Evolutionary conservation across 441 rosid species (phyloP), one percentile per base, ranked within the genome.

Genomic region (Syzygium malaccense): DNA sequence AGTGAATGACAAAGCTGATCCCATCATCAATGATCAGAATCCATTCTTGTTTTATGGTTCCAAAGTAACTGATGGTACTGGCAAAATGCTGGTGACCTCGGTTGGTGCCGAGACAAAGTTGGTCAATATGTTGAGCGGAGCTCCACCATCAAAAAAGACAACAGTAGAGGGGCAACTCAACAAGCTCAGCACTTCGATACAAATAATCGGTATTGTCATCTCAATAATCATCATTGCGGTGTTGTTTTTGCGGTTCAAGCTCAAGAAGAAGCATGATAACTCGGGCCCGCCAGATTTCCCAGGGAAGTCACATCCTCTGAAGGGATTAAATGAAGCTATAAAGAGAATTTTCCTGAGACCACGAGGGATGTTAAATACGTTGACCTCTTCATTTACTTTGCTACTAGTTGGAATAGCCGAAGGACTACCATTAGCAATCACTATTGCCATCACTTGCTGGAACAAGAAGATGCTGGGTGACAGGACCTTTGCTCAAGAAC

Each of bases 11-110:
- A 18, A 33, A 68, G 23, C 86, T 23, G 28, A 48, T 55, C 11
- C 60, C 60, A 25, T 54, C 75, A 57, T 75, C 37, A 26, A 86
- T 75, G 53, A 86, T 32, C 62, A 78, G 4, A 88, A 88, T 41
- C 90, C 90, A 2, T 89, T 89, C 64, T 45, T 89, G 58, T 75
- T 30, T 51, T 41, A 51, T 79, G 86, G 90, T 78, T n/a, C 90
- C 60, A 26, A 48, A 58, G 88, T 89, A 37, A 57, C 62, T 89
- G 30, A 86, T 0, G 88, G 90, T 33, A 4, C 30, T 49, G 90
- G 88, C 6, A 7, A 56, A 17, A 86, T 88, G 90, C 79, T 88
- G 12, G 90, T 86, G 58, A 88, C 88, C 13, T 56, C 64, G 0
- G 86, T 78, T 45, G 90, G 90, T 14, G 62, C 54, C 4, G 30